These are phyloP conservation scores for Xylariaceae sp. DNA, from an alignment of 2,329 filamentous ascomycete species.

Conservation along the genomic window DNA sequence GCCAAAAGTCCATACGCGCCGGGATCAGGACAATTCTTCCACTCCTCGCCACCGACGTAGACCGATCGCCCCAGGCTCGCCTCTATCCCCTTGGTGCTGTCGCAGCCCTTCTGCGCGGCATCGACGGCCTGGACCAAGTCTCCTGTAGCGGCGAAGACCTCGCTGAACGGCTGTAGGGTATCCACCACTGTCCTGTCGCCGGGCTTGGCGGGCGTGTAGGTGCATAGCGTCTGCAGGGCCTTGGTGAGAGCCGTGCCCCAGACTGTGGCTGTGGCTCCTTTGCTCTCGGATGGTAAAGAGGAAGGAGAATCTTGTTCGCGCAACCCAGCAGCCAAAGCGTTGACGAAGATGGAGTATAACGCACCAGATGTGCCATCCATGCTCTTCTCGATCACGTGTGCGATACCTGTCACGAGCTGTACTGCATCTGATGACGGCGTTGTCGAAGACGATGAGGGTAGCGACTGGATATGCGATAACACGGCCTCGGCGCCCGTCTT, in stretches of 20 bases:
- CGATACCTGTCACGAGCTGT: conserved; percentile 43
- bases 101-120: conserved; percentile 55
- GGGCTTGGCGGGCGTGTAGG: conserved; percentile 50
- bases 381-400: conserved; percentile 50
- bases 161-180: conserved; percentile 49
- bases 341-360: conserved; percentile 41
- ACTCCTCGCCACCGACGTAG: conserved; percentile 55
- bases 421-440: no score
- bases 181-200: conserved; percentile 56
- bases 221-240: conserved; percentile 42
- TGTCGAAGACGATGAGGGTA: no score
- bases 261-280: conserved; percentile 31
- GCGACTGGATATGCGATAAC: no score
- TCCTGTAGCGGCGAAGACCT: conserved; percentile 35
- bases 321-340: conserved; percentile 35
- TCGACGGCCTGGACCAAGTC: conserved; percentile 51
- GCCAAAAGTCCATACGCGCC: conserved; percentile 66
- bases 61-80: conserved; percentile 62
- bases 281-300: no score
- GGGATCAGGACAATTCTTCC: conserved; percentile 55
- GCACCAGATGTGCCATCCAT: conserved; percentile 41
- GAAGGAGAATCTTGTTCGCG: conserved; percentile 33
- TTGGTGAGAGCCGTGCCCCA: conserved; percentile 40
- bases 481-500: conserved; percentile 46
- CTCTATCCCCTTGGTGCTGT: conserved; percentile 59